Conservation (phyloP, 306 rosid species). For the Gastrolobium villosum region DNA sequence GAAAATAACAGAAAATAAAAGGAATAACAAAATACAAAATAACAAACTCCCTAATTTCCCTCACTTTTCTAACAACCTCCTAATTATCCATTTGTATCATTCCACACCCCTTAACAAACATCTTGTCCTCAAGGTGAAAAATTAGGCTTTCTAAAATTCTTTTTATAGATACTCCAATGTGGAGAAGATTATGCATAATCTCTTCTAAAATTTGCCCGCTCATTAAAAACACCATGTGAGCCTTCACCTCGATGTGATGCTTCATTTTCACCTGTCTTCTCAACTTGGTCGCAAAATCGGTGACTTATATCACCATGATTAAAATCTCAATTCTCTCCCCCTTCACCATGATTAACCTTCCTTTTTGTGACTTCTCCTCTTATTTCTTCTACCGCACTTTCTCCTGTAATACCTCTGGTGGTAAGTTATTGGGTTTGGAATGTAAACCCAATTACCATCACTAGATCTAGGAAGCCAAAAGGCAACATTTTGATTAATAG, state of each 20-base stretch:
- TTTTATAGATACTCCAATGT: background rate
- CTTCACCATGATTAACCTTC: constrained; percentile 60
- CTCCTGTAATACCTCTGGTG: constrained; percentile 53
- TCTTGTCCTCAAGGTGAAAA: too few species aligned
- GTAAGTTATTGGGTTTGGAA: constrained; percentile 68
- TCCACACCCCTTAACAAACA: too few species aligned
- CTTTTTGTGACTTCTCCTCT: too few species aligned
- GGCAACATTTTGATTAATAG: constrained; percentile 44
- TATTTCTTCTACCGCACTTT: background rate
- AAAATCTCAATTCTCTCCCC: constrained; percentile 62
- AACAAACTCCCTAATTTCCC: too few species aligned
- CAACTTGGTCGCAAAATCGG: constrained; percentile 1
- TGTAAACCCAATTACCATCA: constrained; percentile 78
- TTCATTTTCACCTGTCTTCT: constrained; percentile 50
- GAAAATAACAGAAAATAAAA: too few species aligned
- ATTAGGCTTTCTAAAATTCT: too few species aligned
- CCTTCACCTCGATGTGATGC: constrained; percentile 62
- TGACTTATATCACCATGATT: constrained; percentile 3
- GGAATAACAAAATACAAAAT: too few species aligned
- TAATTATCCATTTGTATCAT: too few species aligned
- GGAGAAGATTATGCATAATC: constrained; percentile 13
- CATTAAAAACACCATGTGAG: constrained; percentile 12
- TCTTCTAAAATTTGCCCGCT: background rate
- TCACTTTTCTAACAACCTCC: too few species aligned
- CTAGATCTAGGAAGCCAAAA: constrained; percentile 68